Evolutionary conservation across 2,329 filamentous ascomycete species (phyloP).

Genomic region (Botrytis pseudocinerea): DNA sequence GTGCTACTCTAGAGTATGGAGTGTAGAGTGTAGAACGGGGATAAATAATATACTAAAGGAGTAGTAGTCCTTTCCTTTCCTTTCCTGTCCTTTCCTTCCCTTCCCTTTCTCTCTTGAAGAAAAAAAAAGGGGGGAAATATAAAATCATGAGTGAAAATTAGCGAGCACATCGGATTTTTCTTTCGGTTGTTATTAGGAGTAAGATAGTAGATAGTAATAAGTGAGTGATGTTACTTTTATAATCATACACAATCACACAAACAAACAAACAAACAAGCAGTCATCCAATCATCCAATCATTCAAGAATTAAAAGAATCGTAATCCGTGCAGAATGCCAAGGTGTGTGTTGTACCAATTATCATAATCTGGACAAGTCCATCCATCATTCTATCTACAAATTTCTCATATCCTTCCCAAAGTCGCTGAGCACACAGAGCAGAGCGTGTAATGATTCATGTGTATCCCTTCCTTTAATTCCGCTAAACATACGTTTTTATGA

Average conservation of each 20-base stretch:
- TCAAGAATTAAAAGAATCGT: background rate
- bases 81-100: too few relatives aligned
- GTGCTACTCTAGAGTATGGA: too few relatives aligned
- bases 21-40: too few relatives aligned
- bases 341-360: background rate
- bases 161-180: too few relatives aligned
- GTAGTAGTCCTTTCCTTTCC: too few relatives aligned
- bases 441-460: background rate
- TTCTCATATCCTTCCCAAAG: background rate
- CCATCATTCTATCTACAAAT: background rate
- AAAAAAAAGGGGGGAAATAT: too few relatives aligned
- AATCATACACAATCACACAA: background rate
- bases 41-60: too few relatives aligned
- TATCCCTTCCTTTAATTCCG: background rate
- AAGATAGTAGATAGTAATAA: too few relatives aligned
- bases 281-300: background rate
- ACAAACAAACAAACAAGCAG: background rate
- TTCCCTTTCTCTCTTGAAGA: too few relatives aligned
- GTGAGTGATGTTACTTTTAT: too few relatives aligned
- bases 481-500: conserved; percentile 15
- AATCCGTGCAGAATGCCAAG: background rate
- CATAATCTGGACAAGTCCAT: background rate
- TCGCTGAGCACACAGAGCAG: background rate
- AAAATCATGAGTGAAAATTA: too few relatives aligned
- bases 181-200: too few relatives aligned